phyloP scores from a whole-genome alignment of 202 grass and related monocot species.

The Schoenoplectus tabernaemontani region DNA sequence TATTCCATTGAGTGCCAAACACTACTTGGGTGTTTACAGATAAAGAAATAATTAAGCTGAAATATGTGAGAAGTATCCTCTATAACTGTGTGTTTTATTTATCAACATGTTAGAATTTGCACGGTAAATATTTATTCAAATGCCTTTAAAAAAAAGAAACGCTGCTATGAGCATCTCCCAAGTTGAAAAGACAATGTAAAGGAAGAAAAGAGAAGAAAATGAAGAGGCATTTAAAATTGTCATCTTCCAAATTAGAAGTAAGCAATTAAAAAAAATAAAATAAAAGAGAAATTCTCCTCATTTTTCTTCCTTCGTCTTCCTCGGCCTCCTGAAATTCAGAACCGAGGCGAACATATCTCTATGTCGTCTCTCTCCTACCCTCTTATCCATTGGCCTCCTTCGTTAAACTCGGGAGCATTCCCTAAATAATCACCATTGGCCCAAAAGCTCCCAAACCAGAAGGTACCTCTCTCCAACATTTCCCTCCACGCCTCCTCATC shows the following conservation, averaged over 20 bases:
- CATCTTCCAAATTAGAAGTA: not conserved
- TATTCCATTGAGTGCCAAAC: too few relatives aligned
- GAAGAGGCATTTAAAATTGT: not conserved
- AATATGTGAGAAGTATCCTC: not conserved
- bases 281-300: not conserved
- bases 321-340: not conserved
- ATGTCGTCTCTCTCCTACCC: not conserved
- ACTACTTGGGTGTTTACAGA: not conserved
- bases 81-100: not conserved
- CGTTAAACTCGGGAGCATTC: not conserved
- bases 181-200: not conserved
- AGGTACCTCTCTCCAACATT: slow-evolving; percentile 43
- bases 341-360: not conserved
- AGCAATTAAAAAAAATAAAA: not conserved
- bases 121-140: too few relatives aligned
- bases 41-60: not conserved
- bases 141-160: too few relatives aligned
- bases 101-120: not conserved
- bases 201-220: not conserved
- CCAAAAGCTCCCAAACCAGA: slow-evolving; percentile 98
- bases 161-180: too few relatives aligned
- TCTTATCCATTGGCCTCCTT: slow-evolving; percentile 3
- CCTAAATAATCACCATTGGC: slow-evolving; percentile 20
- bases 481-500: slow-evolving; percentile 34
- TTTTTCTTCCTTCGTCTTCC: not conserved